Base-by-base conservation (phyloP, 2,329 filamentous ascomycete species). In the Cladosporium velox region DNA sequence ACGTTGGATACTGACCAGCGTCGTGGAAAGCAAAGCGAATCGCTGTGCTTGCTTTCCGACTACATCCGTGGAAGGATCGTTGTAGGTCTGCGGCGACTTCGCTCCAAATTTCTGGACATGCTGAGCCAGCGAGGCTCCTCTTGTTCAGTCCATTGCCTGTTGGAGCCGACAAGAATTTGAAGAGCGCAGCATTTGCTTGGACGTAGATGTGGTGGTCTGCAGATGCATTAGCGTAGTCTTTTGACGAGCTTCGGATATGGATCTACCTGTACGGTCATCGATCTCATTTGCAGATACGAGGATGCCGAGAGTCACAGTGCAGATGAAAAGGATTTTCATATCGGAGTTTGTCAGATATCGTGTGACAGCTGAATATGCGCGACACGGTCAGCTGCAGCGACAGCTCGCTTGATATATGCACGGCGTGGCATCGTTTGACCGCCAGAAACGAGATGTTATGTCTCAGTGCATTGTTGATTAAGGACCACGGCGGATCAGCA, bases 21-120 rank as follows among this genome's bases (percentile, higher is more conserved):
- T 74, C 73, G 63, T 79, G 76, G 67, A 77, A 77, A 70, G 28
- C 28, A 6, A 30, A 71, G 26, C 75, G 70, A n/a, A 77, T 77
- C 2, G 74, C 72, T 34, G 38, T 64, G 49, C 54, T 57, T 28
- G 67, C 67, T 30, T 54, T 30, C 21, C 60, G 34, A 47, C 44
- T 59, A 59, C 67, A 69, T 4, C 67, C 67, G 30, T 49, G 49
- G 44, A 69, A 69, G 3, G 34, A 38, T 21, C 24, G 11, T 38
- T 15, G 11, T 14, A 38, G 12, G 5, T 38, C 34, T 15, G 34
- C 34, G 2, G 34, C 34, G 12, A 38, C 34, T 38, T 38, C 34
- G 1, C 34, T 4, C 34, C 34, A 38, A 15, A 38, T 15, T 38
- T 38, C 34, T 38, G 34, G 34, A 38, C 34, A 38, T 14, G 34